A percentile compares a stretch with the other conserved stretches of the same genome.
Evolutionary conservation across 2,329 filamentous ascomycete species (phyloP).

Genomic region (Grosmannia clavigera): DNA sequence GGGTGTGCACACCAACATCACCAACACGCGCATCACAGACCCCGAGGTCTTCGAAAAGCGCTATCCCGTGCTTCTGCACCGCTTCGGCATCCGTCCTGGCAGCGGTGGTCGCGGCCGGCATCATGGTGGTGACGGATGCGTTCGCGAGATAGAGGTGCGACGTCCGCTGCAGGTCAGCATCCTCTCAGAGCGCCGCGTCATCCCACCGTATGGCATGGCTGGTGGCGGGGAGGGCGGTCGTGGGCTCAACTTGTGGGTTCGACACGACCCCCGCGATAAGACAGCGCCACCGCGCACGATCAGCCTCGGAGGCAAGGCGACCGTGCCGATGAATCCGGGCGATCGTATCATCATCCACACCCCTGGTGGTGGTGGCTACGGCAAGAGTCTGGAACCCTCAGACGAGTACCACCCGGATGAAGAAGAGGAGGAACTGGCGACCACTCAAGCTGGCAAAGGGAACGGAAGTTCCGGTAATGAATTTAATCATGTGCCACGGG

Average conservation of each 20-base stretch:
- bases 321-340: conserved; percentile 41
- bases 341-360: conserved; percentile 50
- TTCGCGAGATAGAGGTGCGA: conserved; percentile 23
- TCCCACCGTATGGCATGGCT: conserved; percentile 22
- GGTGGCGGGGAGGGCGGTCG: conserved; percentile 16
- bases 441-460: background rate
- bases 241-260: conserved; percentile 12
- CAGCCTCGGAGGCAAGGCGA: conserved; percentile 49
- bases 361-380: conserved; percentile 52
- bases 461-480: background rate
- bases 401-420: background rate
- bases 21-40: conserved; percentile 22
- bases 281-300: conserved; percentile 19
- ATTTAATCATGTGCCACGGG: background rate
- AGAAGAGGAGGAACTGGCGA: background rate
- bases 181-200: conserved; percentile 23
- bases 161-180: conserved; percentile 21
- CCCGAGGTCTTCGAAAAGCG: conserved; percentile 22
- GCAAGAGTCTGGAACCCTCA: conserved; percentile 14
- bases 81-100: conserved; percentile 17
- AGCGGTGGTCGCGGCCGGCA: conserved; percentile 20
- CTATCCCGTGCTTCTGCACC: conserved; percentile 21
- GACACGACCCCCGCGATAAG: conserved; percentile 2
- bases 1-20: conserved; percentile 20
- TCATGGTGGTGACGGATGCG: conserved; percentile 22